Percentiles rank a stretch among this genome's conserved stretches.
Evolutionary conservation across 2,329 filamentous ascomycete genomes (phyloP).

Genomic region (Colletotrichum tropicicola): DNA sequence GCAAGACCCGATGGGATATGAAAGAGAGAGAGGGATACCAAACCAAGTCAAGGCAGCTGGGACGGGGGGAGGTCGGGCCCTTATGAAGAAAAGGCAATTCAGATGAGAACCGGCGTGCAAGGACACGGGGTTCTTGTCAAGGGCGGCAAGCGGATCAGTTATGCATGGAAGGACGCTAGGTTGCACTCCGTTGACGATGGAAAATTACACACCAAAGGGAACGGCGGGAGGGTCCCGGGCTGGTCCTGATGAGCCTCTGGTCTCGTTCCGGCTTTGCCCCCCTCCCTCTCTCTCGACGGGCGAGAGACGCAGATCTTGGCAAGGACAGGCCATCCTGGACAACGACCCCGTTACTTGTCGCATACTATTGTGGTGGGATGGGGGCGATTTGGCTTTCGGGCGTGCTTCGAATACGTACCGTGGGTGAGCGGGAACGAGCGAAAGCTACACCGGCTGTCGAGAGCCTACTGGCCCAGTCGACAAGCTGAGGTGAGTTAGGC

Average conservation of each 20-base stretch:
- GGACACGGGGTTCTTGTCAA: slow-evolving; percentile 28
- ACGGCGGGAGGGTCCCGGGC: slow-evolving; percentile 7
- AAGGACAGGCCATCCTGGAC: slow-evolving; percentile 23
- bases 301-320: slow-evolving; percentile 17
- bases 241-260: background rate
- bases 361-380: slow-evolving; percentile 12
- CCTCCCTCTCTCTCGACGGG: background rate
- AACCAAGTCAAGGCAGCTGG: background rate
- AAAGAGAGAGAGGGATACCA: slow-evolving; percentile 14
- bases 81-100: slow-evolving; percentile 20
- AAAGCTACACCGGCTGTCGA: slow-evolving; percentile 2
- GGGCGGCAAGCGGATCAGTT: slow-evolving; percentile 20
- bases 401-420: slow-evolving; percentile 21
- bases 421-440: slow-evolving; percentile 6
- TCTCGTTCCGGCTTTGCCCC: slow-evolving; percentile 4
- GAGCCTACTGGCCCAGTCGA: background rate
- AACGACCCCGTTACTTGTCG: slow-evolving; percentile 7
- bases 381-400: slow-evolving; percentile 22
- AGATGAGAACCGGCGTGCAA: slow-evolving; percentile 10
- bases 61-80: slow-evolving; percentile 12
- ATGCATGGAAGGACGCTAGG: slow-evolving; percentile 17
- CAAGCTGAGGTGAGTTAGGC: slow-evolving; percentile 14
- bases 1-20: slow-evolving; percentile 13
- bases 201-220: slow-evolving; percentile 21
- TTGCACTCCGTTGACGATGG: slow-evolving; percentile 18